Evolutionary conservation across 768 basidiomycete species (phyloP), one percentile per base, ranked within the genome.

Genomic region (Chalciporus chontae): DNA sequence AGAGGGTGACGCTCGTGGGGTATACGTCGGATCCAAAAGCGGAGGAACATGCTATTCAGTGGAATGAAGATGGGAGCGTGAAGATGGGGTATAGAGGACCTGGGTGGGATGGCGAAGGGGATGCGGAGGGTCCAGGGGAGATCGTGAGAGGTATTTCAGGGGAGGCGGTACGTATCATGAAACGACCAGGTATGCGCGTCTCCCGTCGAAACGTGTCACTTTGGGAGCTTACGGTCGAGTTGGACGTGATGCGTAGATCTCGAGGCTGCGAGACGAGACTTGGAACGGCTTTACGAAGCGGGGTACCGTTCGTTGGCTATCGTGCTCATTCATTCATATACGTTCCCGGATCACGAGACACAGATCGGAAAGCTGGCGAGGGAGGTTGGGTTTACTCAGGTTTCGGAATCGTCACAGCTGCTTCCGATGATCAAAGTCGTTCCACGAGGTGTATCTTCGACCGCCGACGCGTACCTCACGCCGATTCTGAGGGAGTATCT

Each of bases 381-480:
- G 18, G 76, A 79, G 41, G 64, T 95, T 5, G 94, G 94, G n/a
- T 98, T 97, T 68, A 74, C 76, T 5, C 92, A 96, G 40, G 81
- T 97, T 58, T 94, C 92, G 2, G 82, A 90, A 58, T 94, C 93
- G 0, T 85, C 90, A 3, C 81, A 85, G 53, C 75, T 94, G n/a
- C 77, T 91, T 24, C 89, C 92, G 3, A 92, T 92, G 89, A 94
- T 95, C 75, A 93, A 93, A 70, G 88, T 94, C 78, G 90, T 96
- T 9, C 89, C 93, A 1, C 86, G 94, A 0, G 94, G 92, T 2
- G 84, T 88, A 9, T 95, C 92, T 0, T 88, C 90, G 0, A 94
- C 93, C 0, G 94, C 92, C 0, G 94, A 97, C 58, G 94, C 94
- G 1, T 97, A 97, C 67, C 82, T 97, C 34, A 96, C 94, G 0